A percentile compares a stretch with the other conserved stretches of the same genome.
Evolutionary conservation across 2,329 filamentous ascomycete species (phyloP).

Genomic region (Paramyrothecium sp.): DNA sequence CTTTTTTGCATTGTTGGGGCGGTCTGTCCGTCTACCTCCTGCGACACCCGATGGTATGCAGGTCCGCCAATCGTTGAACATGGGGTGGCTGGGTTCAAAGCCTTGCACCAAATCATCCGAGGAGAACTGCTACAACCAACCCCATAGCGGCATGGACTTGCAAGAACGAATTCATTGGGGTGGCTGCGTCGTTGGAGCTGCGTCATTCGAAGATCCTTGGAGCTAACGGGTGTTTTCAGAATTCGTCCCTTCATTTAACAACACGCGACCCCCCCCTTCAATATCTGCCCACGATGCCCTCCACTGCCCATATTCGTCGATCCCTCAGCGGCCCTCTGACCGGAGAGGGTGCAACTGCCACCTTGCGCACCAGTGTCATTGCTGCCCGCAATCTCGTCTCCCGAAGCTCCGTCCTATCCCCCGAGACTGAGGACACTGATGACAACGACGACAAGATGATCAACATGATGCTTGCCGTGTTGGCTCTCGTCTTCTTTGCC

Average conservation of each 20-base stretch:
- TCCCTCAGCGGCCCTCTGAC: not conserved
- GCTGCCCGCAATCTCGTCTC: not conserved
- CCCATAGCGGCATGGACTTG: too few species aligned
- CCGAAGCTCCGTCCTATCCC: conserved; percentile 2
- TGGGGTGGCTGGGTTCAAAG: too few species aligned
- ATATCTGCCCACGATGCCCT: not conserved
- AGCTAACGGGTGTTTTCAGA: too few species aligned
- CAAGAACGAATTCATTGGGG: too few species aligned
- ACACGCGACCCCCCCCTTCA: not conserved
- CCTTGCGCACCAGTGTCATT: not conserved
- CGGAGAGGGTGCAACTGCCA: not conserved
- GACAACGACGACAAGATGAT: conserved; percentile 64
- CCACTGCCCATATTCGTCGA: not conserved
- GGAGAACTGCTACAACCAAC: too few species aligned
- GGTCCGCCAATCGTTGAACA: too few species aligned
- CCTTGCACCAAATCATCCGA: too few species aligned
- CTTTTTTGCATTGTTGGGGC: too few species aligned
- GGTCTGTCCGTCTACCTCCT: too few species aligned
- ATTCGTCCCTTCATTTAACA: not conserved
- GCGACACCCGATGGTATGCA: too few species aligned
- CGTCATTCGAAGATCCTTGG: too few species aligned
- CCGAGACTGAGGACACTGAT: conserved; percentile 41
- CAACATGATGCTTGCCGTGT: conserved; percentile 75
- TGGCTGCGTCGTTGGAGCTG: too few species aligned
- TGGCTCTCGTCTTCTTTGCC: conserved; percentile 74